Evolutionary conservation across 108 stramenopile genomes (phyloP).

Genomic region (Fragilaria crotonensis): DNA sequence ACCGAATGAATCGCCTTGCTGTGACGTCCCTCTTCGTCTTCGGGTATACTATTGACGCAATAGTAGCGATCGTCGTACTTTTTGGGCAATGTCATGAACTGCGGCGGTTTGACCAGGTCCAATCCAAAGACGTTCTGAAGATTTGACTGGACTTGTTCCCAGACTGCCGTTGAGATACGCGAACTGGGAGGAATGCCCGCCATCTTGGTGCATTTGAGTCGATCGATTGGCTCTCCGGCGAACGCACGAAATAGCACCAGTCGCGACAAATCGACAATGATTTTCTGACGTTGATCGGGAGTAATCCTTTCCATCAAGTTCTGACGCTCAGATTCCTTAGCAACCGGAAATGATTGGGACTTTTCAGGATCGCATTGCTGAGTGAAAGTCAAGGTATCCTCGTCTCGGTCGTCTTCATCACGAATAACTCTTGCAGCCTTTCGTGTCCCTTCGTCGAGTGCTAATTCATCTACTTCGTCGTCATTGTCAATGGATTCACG

Average conservation of each 20-base stretch:
- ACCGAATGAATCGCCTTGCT: conserved; percentile 50
- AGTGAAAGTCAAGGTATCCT: conserved; percentile 27
- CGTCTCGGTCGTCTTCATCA: conserved; percentile 5
- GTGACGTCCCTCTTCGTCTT: conserved; percentile 55
- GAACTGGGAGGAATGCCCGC: conserved; percentile 38
- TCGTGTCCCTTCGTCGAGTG: too few species aligned
- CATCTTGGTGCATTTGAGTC: conserved; percentile 54
- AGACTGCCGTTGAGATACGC: conserved; percentile 37
- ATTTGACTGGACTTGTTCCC: conserved; percentile 47
- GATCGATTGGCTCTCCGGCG: conserved; percentile 68
- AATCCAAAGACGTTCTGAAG: conserved; percentile 74
- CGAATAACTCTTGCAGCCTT: too few species aligned
- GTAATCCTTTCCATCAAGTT: conserved; percentile 45
- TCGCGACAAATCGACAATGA: conserved; percentile 43
- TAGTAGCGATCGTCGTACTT: conserved; percentile 70
- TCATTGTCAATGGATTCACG: too few species aligned
- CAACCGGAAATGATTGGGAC: conserved; percentile 48
- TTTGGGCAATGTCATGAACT: conserved; percentile 45
- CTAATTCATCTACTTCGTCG: too few species aligned
- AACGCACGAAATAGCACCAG: conserved; percentile 71
- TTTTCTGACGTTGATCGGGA: conserved; percentile 40
- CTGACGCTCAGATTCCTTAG: conserved; percentile 28
- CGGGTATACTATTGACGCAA: conserved; percentile 44
- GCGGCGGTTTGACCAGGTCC: conserved; percentile 42
- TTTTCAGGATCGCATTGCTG: conserved; percentile 46